Evolutionary conservation across 2,329 filamentous ascomycete species (phyloP).

Genomic region (Aspergillus nomiae): DNA sequence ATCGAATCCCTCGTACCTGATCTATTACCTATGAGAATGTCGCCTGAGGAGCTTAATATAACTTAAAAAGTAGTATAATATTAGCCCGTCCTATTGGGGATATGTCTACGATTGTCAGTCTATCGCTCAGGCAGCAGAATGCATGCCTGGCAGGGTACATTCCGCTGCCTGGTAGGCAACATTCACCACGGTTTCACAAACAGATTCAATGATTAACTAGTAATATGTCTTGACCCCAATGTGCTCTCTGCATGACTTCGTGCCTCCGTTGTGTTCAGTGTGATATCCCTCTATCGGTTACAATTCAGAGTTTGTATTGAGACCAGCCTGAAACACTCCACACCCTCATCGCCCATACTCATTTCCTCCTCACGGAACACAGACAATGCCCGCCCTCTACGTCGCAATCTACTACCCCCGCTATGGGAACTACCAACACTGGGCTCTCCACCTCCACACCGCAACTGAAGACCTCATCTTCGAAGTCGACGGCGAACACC

Average conservation of each 20-base stretch:
- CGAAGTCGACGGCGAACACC: slow-evolving; percentile 26
- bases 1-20: neutral
- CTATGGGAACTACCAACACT: slow-evolving; percentile 27
- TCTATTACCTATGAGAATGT: neutral
- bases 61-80: neutral
- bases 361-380: neutral
- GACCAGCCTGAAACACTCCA: neutral
- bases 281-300: neutral
- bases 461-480: slow-evolving; percentile 17
- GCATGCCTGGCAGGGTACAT: neutral
- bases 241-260: neutral
- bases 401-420: slow-evolving; percentile 18
- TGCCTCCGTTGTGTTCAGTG: neutral
- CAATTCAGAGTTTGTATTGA: too few species aligned
- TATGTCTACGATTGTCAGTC: neutral
- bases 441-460: slow-evolving; percentile 23
- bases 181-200: neutral
- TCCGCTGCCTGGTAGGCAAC: neutral
- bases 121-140: neutral
- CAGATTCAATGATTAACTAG: neutral
- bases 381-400: slow-evolving; percentile 3
- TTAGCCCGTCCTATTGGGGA: neutral
- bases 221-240: neutral
- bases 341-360: neutral
- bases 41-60: neutral